These are phyloP conservation scores for Madurella fahalii DNA, from an alignment of 2,329 filamentous ascomycete genomes.

Conservation along the genomic window DNA sequence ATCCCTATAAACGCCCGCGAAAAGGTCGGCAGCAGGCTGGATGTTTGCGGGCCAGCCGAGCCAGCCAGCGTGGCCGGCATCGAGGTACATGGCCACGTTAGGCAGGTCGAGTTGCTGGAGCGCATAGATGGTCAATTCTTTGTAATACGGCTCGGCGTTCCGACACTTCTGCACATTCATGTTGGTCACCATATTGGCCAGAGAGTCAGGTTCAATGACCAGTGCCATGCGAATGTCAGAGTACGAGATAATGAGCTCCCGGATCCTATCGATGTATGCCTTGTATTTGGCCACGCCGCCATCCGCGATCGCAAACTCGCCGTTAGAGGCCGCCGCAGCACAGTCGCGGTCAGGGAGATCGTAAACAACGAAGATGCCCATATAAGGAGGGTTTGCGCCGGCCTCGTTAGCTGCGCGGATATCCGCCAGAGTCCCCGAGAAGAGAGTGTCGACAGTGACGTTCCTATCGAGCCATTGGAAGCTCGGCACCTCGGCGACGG, in stretches of 20 bases:
- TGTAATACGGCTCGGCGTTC: constrained; percentile 45
- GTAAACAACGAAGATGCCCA: constrained; percentile 52
- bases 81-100: constrained; percentile 56
- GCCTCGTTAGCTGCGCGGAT: constrained; percentile 33
- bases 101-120: constrained; percentile 49
- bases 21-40: constrained; percentile 43
- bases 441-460: constrained; percentile 43
- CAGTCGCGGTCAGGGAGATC: constrained; percentile 58
- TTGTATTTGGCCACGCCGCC: constrained; percentile 52
- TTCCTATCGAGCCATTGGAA: constrained; percentile 52
- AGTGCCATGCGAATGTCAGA: constrained; percentile 42
- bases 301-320: constrained; percentile 49
- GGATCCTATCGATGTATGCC: constrained; percentile 50
- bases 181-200: constrained; percentile 59
- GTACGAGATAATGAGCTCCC: constrained; percentile 38
- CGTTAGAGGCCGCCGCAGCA: constrained; percentile 53
- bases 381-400: constrained; percentile 39
- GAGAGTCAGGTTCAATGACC: constrained; percentile 53
- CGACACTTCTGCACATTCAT: constrained; percentile 47
- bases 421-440: constrained; percentile 41
- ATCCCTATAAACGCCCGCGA: constrained; percentile 45
- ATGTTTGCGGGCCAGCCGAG: constrained; percentile 55
- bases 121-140: constrained; percentile 48
- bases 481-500: constrained; percentile 49
- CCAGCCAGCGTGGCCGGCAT: constrained; percentile 57